Evolutionary conservation across 2,329 filamentous ascomycete species (phyloP).

Genomic region (Cryphonectria nitschkei): DNA sequence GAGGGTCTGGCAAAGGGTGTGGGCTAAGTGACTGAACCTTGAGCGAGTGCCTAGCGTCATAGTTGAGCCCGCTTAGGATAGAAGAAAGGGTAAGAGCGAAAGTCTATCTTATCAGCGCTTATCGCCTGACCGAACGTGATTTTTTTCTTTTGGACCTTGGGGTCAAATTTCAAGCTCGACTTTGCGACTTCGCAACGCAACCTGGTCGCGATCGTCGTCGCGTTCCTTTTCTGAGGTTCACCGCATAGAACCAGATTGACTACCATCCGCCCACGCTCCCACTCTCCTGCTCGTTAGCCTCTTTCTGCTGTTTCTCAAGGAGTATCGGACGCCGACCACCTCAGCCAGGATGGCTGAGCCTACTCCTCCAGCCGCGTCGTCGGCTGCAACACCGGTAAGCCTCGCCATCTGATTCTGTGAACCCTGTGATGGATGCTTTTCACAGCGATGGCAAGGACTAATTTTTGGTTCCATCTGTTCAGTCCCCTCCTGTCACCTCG

Average conservation of each 20-base stretch:
- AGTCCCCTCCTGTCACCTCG: neutral
- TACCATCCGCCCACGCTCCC: neutral
- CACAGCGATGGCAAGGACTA: neutral
- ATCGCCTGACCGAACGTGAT: constrained; percentile 5
- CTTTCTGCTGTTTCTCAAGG: neutral
- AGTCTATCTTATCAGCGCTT: constrained; percentile 9
- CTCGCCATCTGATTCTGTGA: neutral
- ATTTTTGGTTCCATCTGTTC: neutral
- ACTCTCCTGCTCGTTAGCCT: neutral
- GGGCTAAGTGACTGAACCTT: neutral
- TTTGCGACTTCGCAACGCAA: neutral
- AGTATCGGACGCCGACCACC: neutral
- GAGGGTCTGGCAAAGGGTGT: no score
- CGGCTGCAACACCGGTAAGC: constrained; percentile 33
- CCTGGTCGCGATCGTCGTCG: neutral
- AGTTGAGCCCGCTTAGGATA: neutral
- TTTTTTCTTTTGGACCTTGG: constrained; percentile 8
- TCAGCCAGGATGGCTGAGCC: constrained; percentile 27
- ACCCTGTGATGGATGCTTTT: neutral
- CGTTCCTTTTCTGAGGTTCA: neutral
- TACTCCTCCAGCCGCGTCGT: constrained; percentile 16
- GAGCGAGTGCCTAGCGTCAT: constrained; percentile 5
- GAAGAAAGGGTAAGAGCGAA: neutral
- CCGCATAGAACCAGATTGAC: neutral
- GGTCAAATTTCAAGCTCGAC: neutral